These are phyloP conservation scores for Lithocarpus polystachyus DNA, from an alignment of 306 rosid genomes.

Conservation along the genomic window DNA sequence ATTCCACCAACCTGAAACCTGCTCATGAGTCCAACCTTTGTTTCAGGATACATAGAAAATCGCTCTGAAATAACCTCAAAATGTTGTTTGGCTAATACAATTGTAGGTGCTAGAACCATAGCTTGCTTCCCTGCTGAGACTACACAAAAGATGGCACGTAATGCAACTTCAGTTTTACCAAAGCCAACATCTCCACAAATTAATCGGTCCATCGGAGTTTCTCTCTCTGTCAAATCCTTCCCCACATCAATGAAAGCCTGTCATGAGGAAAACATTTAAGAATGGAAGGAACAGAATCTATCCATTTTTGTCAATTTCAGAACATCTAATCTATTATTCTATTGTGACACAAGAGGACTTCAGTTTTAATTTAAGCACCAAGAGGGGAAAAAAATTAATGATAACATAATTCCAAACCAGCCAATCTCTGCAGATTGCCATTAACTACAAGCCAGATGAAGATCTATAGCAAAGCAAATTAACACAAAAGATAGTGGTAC, in stretches of 20 bases:
- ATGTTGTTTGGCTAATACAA: slow-evolving; percentile 94
- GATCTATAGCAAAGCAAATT: not conserved
- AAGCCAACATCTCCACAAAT: slow-evolving; percentile 98
- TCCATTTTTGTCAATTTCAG: slow-evolving; percentile 5
- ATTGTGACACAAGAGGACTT: not conserved
- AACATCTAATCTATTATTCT: not conserved
- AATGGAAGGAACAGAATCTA: slow-evolving; percentile 19
- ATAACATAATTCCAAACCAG: not conserved
- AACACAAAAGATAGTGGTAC: not conserved
- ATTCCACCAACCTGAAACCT: slow-evolving; percentile 80
- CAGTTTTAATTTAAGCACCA: slow-evolving; percentile 2
- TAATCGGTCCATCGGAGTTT: slow-evolving; percentile 94
- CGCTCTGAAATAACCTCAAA: slow-evolving; percentile 80
- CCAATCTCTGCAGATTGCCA: not conserved
- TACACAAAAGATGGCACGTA: slow-evolving; percentile 83
- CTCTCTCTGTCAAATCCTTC: slow-evolving; percentile 74
- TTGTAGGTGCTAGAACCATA: slow-evolving; percentile 94
- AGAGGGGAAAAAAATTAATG: not conserved
- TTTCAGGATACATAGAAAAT: slow-evolving; percentile 63
- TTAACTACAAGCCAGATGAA: not conserved
- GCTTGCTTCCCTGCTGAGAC: slow-evolving; percentile 88
- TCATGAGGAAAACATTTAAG: slow-evolving; percentile 11
- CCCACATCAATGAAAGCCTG: slow-evolving; percentile 93
- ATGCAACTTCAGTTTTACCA: slow-evolving; percentile 98
- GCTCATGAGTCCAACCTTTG: slow-evolving; percentile 77